Evolutionary conservation across 2,329 filamentous ascomycete species (phyloP).

Genomic region (Epichloe scottii): DNA sequence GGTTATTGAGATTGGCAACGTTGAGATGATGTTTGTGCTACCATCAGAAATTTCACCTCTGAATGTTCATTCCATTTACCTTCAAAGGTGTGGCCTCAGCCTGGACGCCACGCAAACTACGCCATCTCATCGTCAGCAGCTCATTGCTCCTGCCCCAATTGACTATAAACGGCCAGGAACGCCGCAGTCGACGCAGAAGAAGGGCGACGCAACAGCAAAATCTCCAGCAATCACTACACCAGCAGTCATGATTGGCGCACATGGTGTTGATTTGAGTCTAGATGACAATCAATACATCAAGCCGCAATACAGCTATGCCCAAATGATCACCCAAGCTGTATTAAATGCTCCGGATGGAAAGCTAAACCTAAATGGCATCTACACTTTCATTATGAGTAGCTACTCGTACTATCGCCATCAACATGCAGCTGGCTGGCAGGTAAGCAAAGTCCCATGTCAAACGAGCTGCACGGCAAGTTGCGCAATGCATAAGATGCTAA

Average conservation of each 20-base stretch:
- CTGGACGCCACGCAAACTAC: conserved; percentile 16
- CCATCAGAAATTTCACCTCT: conserved; percentile 58
- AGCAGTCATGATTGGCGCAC: conserved; percentile 26
- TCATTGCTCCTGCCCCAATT: conserved; percentile 46
- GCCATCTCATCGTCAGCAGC: conserved; percentile 27
- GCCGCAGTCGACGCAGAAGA: conserved; percentile 34
- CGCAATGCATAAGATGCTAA: background rate
- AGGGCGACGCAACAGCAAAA: conserved; percentile 12
- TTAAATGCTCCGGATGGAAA: conserved; percentile 77
- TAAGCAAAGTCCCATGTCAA: conserved; percentile 25
- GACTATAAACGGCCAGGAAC: conserved; percentile 50
- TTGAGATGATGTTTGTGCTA: conserved; percentile 99
- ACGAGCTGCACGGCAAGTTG: background rate
- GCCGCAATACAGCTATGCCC: conserved; percentile 90
- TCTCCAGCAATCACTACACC: conserved; percentile 24
- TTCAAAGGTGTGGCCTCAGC: conserved; percentile 51
- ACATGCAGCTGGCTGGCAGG: conserved; percentile 73
- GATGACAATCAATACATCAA: conserved; percentile 86
- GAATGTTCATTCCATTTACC: conserved; percentile 54
- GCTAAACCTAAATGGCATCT: conserved; percentile 83
- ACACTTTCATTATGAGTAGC: conserved; percentile 78
- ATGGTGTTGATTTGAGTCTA: conserved; percentile 61
- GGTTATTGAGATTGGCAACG: conserved; percentile 80
- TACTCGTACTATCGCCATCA: conserved; percentile 92
- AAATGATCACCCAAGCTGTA: conserved; percentile 94